phyloP scores from a whole-genome alignment of 768 basidiomycete species.

The Naematelia encephala region DNA sequence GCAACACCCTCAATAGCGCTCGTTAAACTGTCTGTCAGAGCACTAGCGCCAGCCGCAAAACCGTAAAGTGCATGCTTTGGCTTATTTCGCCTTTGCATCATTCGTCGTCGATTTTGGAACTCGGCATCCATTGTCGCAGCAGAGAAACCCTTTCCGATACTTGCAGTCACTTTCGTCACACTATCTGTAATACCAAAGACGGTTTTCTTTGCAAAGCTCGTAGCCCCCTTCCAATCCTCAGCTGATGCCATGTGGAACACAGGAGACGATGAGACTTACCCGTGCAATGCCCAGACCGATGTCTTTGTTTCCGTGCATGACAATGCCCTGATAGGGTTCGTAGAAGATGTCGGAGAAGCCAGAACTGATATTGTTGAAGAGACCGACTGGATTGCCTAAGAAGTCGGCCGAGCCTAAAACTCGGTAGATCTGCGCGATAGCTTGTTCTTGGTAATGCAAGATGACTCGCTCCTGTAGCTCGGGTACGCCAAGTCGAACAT shows the following conservation, averaged over 20 bases:
- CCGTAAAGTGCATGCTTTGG: constrained; percentile 98
- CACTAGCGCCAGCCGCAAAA: constrained; percentile 90
- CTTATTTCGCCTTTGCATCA: constrained; percentile 86
- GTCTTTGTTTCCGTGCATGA: constrained; percentile 93
- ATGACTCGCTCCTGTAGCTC: constrained; percentile 79
- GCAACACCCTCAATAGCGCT: constrained; percentile 95
- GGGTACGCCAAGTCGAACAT: constrained; percentile 80
- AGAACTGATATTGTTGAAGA: constrained; percentile 97
- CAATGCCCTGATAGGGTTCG: constrained; percentile 93
- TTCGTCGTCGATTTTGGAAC: constrained; percentile 81
- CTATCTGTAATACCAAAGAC: constrained; percentile 95
- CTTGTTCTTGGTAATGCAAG: constrained; percentile 90
- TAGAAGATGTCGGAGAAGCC: constrained; percentile 98
- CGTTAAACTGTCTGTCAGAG: constrained; percentile 85
- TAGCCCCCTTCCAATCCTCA: constrained; percentile 69
- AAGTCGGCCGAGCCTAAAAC: constrained; percentile 98
- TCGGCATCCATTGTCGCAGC: constrained; percentile 96
- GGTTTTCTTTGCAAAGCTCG: constrained; percentile 97
- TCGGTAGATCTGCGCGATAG: constrained; percentile 88
- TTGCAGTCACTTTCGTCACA: constrained; percentile 96
- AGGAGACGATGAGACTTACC: constrained; percentile 54
- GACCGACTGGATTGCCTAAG: constrained; percentile 70
- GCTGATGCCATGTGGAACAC: not conserved
- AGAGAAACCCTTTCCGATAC: constrained; percentile 93
- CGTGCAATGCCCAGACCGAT: constrained; percentile 92